Base-by-base conservation (phyloP, 345 rosid species). In the Litchi chinensis region DNA sequence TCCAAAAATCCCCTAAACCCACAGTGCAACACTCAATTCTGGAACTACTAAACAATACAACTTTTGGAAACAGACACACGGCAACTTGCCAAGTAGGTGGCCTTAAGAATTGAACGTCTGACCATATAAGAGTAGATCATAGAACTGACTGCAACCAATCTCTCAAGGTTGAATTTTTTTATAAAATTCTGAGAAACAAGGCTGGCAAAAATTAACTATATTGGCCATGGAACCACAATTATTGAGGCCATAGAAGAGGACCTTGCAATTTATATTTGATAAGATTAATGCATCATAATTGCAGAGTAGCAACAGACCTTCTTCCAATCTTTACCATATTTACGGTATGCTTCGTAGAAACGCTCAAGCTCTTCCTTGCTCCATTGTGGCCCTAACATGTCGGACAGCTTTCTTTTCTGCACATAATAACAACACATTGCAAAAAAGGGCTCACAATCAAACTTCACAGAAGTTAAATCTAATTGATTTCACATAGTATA, bases 311-410 rank as follows among this genome's bases (percentile, higher is more conserved):
- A 68, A 82, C 91, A 41, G 44, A 93, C 97, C 95, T 88, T 93
- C 84, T 89, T 89, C 95, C 97, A 93, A 43, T 91, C 94, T 76
- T 88, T 88, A 41, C 97, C 97, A 77, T 89, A 87, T 81, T 85
- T 90, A 32, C 95, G 94, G 80, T 86, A 93, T 64, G 93, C 93
- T 75, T 80, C 93, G 78, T 93, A 93, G 87, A 93, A 93, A 65
- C 88, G 85, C 57, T 86, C 93, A 70, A 93, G 90, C 81, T 93
- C 97, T 65, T 90, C 91, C 84, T 91, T 91, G 78, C 84, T 89
- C 97, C 97, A 93, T 73, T 90, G 94, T 66, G 94, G 94, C 74
- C 97, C 97, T 80, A 93, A 82, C 95, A 91, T 90, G 74, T 89
- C 91, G 18, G 97, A 85, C 80, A 89, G 79, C 85, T 91, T 93